Base-by-base conservation (phyloP, 2,329 filamentous ascomycete genomes). In the Cordyceps fumosorosea region DNA sequence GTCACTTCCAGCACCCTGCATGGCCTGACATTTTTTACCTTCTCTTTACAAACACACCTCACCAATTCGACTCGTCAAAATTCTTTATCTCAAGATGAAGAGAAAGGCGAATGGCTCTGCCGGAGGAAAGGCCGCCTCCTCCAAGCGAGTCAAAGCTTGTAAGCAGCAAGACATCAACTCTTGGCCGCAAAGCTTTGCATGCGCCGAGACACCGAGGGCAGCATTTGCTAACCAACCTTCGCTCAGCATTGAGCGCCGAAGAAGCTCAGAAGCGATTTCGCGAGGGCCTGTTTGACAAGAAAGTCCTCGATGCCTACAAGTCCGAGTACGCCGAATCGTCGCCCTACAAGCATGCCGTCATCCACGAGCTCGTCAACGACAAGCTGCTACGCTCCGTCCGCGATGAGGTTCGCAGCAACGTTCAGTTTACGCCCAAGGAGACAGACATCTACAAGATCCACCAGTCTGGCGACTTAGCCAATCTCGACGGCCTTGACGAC, bases 401-500 rank as follows among this genome's bases (percentile, higher is more conserved):
- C 72, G 78, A 84, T 70, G 95, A 99, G 78, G 93, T 98, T 75
- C 88, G 89, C 75, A 83, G 89, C 68, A 93, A 96, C 72, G 90
- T 99, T 67, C 88, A 90, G 67, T 99, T 99, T 78, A 97, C 95
- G 14, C 93, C 93, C 69, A 99, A 99, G 76, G 95, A 99, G 77
- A 99, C 95, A 54, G 95, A 99, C 75, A 99, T 99, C 69, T 99
- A 99, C 84, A 96, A 96, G 77, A 98, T 99, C 72, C 93, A 97
- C 82, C 95, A 99, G 80, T 98, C 93, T 5, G 95, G 95, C 67
- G 95, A 99, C 74, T 84, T 99, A 40, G 95, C 95, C 53, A 99
- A 99, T 76, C 86, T 99, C 63, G 93, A 97, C 75, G 95, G 95
- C 26, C 84, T 99, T 50, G 91, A 96, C 65, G 88, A 96, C 72